Evolutionary conservation across 352 stramenopile genomes (phyloP).

Genomic region (Phytophthora agathidicida): DNA sequence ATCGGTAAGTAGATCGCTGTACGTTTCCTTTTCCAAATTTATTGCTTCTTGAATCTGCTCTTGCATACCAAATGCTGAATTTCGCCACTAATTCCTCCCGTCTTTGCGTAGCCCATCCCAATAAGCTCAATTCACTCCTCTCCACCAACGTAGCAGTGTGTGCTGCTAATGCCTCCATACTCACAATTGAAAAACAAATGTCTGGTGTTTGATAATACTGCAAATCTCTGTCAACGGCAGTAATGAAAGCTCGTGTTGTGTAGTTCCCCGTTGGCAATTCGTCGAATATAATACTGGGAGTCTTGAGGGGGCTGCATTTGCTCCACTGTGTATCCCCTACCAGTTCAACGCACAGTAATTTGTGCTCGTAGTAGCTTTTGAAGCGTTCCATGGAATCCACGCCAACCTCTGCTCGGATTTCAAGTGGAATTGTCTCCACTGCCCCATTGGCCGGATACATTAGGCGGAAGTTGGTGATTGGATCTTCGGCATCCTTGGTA

Average conservation of each 20-base stretch:
- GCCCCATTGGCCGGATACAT: slow-evolving; percentile 17
- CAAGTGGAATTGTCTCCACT: slow-evolving; percentile 5
- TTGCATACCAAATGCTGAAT: not conserved
- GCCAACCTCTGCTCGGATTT: slow-evolving; percentile 12
- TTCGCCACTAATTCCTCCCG: not conserved
- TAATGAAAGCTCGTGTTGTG: slow-evolving; percentile 11
- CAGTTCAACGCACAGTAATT: slow-evolving; percentile 27
- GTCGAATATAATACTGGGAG: slow-evolving; percentile 12
- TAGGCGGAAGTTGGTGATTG: slow-evolving; percentile 13
- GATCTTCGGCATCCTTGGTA: slow-evolving; percentile 4
- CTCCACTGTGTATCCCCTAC: not conserved
- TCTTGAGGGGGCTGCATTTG: slow-evolving; percentile 6
- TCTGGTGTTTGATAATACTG: slow-evolving; percentile 5
- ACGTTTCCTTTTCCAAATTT: slow-evolving; percentile 34
- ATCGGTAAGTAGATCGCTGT: slow-evolving; percentile 45
- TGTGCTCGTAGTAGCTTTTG: slow-evolving; percentile 5
- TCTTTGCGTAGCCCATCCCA: slow-evolving; percentile 11
- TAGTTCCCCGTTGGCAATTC: slow-evolving; percentile 14
- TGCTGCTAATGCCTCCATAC: not conserved
- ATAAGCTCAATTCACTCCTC: slow-evolving; percentile 8
- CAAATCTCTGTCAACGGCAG: not conserved
- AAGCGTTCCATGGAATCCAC: slow-evolving; percentile 8
- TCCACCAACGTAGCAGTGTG: not conserved
- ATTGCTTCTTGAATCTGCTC: slow-evolving; percentile 23
- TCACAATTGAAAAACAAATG: slow-evolving; percentile 14